phyloP scores from a whole-genome alignment of 2,329 filamentous ascomycete genomes.

The Fusarium xylarioides region DNA sequence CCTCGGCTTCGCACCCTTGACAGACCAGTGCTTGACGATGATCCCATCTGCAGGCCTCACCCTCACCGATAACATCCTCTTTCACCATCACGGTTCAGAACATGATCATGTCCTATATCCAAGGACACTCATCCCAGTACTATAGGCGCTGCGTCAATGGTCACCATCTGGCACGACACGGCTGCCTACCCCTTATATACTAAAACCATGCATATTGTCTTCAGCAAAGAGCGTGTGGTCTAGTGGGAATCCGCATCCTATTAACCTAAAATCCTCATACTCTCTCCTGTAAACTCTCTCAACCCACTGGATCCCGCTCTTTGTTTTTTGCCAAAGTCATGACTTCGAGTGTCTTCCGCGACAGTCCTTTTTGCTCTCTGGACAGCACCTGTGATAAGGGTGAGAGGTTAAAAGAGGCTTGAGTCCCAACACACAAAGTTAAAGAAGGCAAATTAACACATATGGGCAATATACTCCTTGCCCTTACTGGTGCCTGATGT shows the following conservation, averaged over 20 bases:
- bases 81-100: too few species aligned
- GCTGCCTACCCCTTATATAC: background rate
- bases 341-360: background rate
- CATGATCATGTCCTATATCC: too few species aligned
- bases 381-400: background rate
- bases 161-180: too few species aligned
- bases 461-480: background rate
- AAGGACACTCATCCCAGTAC: too few species aligned
- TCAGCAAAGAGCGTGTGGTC: conserved; percentile 4
- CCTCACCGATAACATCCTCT: fast-evolving
- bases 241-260: background rate
- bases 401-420: background rate
- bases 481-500: background rate
- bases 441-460: background rate
- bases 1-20: background rate
- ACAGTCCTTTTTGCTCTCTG: background rate
- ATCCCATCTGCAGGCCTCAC: too few species aligned
- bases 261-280: background rate
- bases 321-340: background rate
- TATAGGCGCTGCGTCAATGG: too few species aligned
- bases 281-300: background rate
- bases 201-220: background rate
- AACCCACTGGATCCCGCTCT: background rate
- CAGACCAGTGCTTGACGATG: background rate
- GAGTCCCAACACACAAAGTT: background rate